These are phyloP conservation scores for Amorphotheca resinae DNA, from an alignment of 495 filamentous ascomycete species.

Conservation along the genomic window DNA sequence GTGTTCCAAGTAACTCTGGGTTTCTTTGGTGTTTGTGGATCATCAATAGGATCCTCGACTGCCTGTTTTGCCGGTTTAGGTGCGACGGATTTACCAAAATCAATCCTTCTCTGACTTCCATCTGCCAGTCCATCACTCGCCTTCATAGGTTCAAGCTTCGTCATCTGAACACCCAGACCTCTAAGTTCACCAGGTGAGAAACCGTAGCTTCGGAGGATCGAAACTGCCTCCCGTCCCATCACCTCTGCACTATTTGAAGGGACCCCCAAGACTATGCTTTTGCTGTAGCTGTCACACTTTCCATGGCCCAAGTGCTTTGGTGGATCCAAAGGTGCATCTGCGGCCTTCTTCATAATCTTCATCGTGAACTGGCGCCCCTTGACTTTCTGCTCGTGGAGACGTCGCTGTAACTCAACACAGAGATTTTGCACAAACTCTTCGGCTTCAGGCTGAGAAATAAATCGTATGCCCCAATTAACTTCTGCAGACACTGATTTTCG, in stretches of 20 bases:
- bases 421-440: slow-evolving; percentile 80
- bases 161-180: slow-evolving; percentile 84
- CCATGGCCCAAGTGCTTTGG: slow-evolving; percentile 93
- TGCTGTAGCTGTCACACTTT: slow-evolving; percentile 87
- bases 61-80: slow-evolving; percentile 8
- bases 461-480: slow-evolving; percentile 96
- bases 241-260: slow-evolving; percentile 60
- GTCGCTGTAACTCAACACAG: slow-evolving; percentile 67
- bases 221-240: slow-evolving; percentile 67
- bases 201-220: slow-evolving; percentile 67
- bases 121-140: slow-evolving; percentile 24
- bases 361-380: slow-evolving; percentile 81
- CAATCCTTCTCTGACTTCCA: slow-evolving; percentile 42
- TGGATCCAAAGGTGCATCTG: slow-evolving; percentile 81
- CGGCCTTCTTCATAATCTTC: slow-evolving; percentile 80
- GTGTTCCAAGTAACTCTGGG: slow-evolving; percentile 6
- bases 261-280: slow-evolving; percentile 68
- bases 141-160: slow-evolving; percentile 74
- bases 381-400: slow-evolving; percentile 68
- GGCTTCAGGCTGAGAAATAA: slow-evolving; percentile 76
- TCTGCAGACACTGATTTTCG: slow-evolving; percentile 92
- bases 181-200: slow-evolving; percentile 84
- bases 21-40: slow-evolving; percentile 23
- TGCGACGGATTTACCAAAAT: slow-evolving; percentile 11
- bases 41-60: slow-evolving; percentile 19